A percentile compares a stretch with the other conserved stretches of the same genome.
phyloP scores from a whole-genome alignment of 2,329 filamentous ascomycete species.

The Proliferodiscus dingleyae region DNA sequence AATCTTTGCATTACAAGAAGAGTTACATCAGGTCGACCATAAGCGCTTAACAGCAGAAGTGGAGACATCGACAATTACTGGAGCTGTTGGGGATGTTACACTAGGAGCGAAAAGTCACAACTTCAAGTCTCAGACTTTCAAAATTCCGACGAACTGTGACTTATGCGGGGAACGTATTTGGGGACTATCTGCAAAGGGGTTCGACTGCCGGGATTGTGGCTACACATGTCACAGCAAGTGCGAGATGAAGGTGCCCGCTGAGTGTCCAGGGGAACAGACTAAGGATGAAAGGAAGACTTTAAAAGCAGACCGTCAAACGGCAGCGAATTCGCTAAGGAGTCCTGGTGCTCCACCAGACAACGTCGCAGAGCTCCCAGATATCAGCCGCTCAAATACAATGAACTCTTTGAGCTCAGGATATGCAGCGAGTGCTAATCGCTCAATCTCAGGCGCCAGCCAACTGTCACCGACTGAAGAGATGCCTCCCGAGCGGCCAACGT shows the following conservation, averaged over 20 bases:
- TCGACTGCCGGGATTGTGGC: constrained; percentile 92
- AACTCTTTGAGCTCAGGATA: constrained; percentile 87
- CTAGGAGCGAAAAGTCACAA: constrained; percentile 92
- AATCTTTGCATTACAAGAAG: constrained; percentile 81
- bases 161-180: constrained; percentile 94
- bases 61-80: constrained; percentile 88
- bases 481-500: constrained; percentile 32
- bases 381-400: constrained; percentile 79
- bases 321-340: constrained; percentile 49
- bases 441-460: constrained; percentile 57
- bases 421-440: constrained; percentile 71
- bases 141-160: constrained; percentile 98
- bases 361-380: constrained; percentile 58
- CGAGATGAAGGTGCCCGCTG: constrained; percentile 95
- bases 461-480: constrained; percentile 49
- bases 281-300: constrained; percentile 96
- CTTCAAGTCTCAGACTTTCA: constrained; percentile 98
- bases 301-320: constrained; percentile 78
- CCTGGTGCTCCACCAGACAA: constrained; percentile 37
- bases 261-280: constrained; percentile 87
- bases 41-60: constrained; percentile 84
- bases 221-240: constrained; percentile 99
- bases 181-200: constrained; percentile 93
- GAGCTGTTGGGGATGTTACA: constrained; percentile 85
- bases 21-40: constrained; percentile 77